These are phyloP conservation scores for Fraxinus latifolia DNA, from an alignment of 305 asterid genomes.

Conservation along the genomic window DNA sequence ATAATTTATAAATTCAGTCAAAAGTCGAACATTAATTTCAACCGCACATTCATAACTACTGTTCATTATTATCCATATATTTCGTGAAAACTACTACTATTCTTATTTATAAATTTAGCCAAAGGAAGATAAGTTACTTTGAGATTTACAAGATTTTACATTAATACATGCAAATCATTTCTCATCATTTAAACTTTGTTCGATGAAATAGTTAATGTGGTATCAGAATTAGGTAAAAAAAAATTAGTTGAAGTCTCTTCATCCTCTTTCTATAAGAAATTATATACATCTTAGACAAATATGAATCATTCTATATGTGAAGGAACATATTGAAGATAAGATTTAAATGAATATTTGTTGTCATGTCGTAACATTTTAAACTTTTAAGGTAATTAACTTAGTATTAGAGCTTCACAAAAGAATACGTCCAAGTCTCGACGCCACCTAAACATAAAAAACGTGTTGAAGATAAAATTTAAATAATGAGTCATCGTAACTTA, in stretches of 20 bases:
- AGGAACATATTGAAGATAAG: neutral
- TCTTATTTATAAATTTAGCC: neutral
- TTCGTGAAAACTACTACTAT: neutral
- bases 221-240: neutral
- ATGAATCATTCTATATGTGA: too few species aligned
- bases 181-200: neutral
- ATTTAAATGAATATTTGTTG: too few species aligned
- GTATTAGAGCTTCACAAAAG: neutral
- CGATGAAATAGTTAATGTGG: neutral
- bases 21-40: too few species aligned
- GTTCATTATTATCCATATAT: neutral
- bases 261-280: neutral
- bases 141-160: neutral
- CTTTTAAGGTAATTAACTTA: neutral
- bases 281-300: neutral
- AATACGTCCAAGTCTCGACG: neutral
- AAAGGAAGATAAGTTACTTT: neutral
- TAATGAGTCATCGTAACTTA: neutral
- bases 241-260: neutral
- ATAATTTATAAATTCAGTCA: neutral
- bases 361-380: too few species aligned
- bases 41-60: neutral
- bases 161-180: neutral
- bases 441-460: too few species aligned
- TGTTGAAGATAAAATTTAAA: neutral